Evolutionary conservation across 805 yeast species (phyloP).

Genomic region (Candida nitratophila): DNA sequence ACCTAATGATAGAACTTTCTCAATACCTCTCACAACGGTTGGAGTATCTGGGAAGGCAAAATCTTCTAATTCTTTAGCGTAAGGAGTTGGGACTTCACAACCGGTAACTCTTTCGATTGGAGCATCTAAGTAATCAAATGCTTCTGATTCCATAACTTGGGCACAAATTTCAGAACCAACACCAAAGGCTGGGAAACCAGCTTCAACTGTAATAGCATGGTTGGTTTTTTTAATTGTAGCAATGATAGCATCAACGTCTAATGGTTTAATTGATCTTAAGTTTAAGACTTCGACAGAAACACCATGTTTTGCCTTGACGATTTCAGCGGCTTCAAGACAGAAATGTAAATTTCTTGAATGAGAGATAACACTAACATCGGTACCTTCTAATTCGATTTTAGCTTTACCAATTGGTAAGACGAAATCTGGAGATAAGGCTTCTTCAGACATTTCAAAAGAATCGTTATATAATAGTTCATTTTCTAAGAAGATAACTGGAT

Average conservation of each 20-base stretch:
- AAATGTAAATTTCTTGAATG: slow-evolving; percentile 87
- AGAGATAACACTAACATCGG: slow-evolving; percentile 82
- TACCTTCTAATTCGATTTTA: slow-evolving; percentile 89
- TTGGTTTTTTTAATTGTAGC: slow-evolving; percentile 92
- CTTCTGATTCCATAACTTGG: slow-evolving; percentile 96
- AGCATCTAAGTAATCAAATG: slow-evolving; percentile 96
- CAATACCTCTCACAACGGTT: slow-evolving; percentile 79
- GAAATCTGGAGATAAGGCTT: slow-evolving; percentile 81
- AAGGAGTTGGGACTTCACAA: slow-evolving; percentile 99
- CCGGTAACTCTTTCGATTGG: slow-evolving; percentile 99
- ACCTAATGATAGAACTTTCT: slow-evolving; percentile 64
- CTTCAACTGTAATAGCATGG: slow-evolving; percentile 93
- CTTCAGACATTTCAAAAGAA: slow-evolving; percentile 82
- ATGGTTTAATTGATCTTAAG: slow-evolving; percentile 94
- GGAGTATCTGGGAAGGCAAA: slow-evolving; percentile 98
- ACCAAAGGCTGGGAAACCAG: slow-evolving; percentile 97
- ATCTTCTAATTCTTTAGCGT: slow-evolving; percentile 92
- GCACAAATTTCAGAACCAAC: slow-evolving; percentile 98
- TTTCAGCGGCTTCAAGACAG: slow-evolving; percentile 86
- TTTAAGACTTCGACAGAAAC: slow-evolving; percentile 90
- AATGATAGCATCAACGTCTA: slow-evolving; percentile 82
- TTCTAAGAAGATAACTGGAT: slow-evolving; percentile 93
- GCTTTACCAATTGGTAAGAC: slow-evolving; percentile 93
- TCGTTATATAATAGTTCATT: slow-evolving; percentile 95
- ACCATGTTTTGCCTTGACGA: slow-evolving; percentile 75